Evolutionary conservation across 208 protist species (phyloP).

Genomic region (Polymyxa betae): DNA sequence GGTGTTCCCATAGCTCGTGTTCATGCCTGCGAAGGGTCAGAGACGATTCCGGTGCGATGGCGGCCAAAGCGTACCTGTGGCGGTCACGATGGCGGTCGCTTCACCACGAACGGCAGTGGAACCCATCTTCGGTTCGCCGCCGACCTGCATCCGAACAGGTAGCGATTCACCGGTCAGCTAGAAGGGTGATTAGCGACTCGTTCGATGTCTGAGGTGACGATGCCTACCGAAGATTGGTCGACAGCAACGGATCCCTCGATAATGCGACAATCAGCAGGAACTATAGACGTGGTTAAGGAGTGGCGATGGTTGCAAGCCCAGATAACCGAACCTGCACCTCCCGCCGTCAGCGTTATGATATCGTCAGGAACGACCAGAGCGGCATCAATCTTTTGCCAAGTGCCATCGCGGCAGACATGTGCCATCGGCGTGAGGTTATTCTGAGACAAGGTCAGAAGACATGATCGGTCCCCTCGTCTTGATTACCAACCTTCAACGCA

Average conservation of each 20-base stretch:
- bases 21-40: constrained; percentile 33
- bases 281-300: too few species aligned
- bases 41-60: not conserved
- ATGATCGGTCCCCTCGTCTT: too few species aligned
- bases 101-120: constrained; percentile 76
- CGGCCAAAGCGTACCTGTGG: constrained; percentile 74
- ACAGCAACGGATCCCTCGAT: constrained; percentile 74
- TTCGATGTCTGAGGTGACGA: too few species aligned
- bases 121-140: constrained; percentile 87
- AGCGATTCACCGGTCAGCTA: constrained; percentile 82
- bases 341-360: constrained; percentile 83
- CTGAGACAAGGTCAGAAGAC: not conserved
- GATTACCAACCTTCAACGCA: constrained; percentile 76
- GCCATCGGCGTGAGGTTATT: constrained; percentile 82
- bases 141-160: constrained; percentile 84
- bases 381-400: constrained; percentile 80
- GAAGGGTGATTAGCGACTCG: too few species aligned
- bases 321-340: too few species aligned
- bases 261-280: constrained; percentile 84
- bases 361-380: constrained; percentile 87
- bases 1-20: constrained; percentile 90
- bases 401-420: constrained; percentile 81
- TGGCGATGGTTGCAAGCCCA: too few species aligned
- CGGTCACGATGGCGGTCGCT: constrained; percentile 70
- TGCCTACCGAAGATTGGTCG: constrained; percentile 44